Evolutionary conservation across 768 basidiomycete genomes (phyloP).

Genomic region (Albatrellus ellisii): DNA sequence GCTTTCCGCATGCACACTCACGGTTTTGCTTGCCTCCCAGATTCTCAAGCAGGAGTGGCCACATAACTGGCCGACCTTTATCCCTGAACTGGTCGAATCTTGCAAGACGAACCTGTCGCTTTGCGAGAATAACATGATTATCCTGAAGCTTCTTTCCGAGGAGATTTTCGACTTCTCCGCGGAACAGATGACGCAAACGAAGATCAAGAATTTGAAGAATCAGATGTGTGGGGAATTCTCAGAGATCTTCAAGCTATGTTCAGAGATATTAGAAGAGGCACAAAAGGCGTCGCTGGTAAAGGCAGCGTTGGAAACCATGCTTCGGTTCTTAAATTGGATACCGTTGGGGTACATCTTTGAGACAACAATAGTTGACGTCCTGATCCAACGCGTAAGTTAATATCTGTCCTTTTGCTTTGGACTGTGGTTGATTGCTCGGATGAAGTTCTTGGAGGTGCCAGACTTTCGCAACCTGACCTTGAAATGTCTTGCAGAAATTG

Average conservation of each 20-base stretch:
- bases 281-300: slow-evolving; percentile 90
- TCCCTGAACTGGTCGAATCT: slow-evolving; percentile 91
- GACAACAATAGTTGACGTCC: slow-evolving; percentile 89
- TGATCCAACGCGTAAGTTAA: slow-evolving; percentile 73
- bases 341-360: slow-evolving; percentile 98
- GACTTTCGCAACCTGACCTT: slow-evolving; percentile 97
- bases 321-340: slow-evolving; percentile 98
- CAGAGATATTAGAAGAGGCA: slow-evolving; percentile 94
- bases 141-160: slow-evolving; percentile 91
- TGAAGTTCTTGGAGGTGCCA: slow-evolving; percentile 86
- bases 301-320: slow-evolving; percentile 86
- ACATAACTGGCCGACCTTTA: slow-evolving; percentile 97
- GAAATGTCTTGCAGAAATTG: slow-evolving; percentile 95
- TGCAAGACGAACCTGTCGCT: slow-evolving; percentile 92
- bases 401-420: slow-evolving; percentile 1
- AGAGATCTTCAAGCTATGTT: slow-evolving; percentile 96
- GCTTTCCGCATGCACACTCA: too few species aligned
- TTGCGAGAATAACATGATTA: slow-evolving; percentile 99
- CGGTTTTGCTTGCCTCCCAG: slow-evolving; percentile 27
- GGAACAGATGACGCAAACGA: slow-evolving; percentile 96
- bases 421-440: slow-evolving; percentile 1
- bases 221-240: slow-evolving; percentile 97
- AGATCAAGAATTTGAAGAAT: slow-evolving; percentile 95
- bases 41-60: slow-evolving; percentile 99
- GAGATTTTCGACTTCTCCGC: slow-evolving; percentile 99